Evolutionary conservation across 495 filamentous ascomycete species (phyloP).

Genomic region (Jackrogersella multiformis): DNA sequence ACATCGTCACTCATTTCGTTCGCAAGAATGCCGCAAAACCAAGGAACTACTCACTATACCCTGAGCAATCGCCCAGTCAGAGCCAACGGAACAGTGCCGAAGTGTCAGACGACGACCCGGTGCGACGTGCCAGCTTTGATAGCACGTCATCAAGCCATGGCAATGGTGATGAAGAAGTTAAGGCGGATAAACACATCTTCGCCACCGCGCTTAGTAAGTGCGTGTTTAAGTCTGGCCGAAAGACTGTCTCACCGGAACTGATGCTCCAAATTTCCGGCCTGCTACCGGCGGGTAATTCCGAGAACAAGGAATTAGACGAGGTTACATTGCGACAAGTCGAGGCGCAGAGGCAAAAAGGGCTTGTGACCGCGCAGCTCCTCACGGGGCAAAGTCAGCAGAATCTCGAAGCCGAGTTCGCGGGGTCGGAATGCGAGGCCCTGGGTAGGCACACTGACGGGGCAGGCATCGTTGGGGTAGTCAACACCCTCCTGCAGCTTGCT

Average conservation of each 20-base stretch:
- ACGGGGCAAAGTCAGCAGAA: constrained; percentile 55
- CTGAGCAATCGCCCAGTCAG: constrained; percentile 39
- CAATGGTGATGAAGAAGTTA: constrained; percentile 54
- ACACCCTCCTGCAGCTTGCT: constrained; percentile 45
- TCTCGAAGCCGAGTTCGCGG: constrained; percentile 54
- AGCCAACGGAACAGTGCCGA: constrained; percentile 43
- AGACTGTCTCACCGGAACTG: constrained; percentile 84
- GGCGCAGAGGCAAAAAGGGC: constrained; percentile 63
- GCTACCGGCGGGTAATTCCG: constrained; percentile 58
- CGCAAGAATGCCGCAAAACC: constrained; percentile 65
- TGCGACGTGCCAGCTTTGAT: constrained; percentile 6
- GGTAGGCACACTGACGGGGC: constrained; percentile 48
- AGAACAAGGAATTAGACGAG: constrained; percentile 32
- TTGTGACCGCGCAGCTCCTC: constrained; percentile 63
- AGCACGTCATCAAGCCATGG: constrained; percentile 32
- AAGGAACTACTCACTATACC: constrained; percentile 56
- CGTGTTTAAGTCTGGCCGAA: constrained; percentile 85
- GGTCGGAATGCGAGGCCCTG: constrained; percentile 50
- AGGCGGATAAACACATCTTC: constrained; percentile 65
- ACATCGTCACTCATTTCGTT: constrained; percentile 77
- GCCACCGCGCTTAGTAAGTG: constrained; percentile 86
- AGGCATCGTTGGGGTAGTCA: constrained; percentile 46
- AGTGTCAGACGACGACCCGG: constrained; percentile 21
- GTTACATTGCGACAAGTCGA: constrained; percentile 68
- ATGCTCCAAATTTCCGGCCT: constrained; percentile 73